phyloP scores from a whole-genome alignment of 495 filamentous ascomycete species.

The Podospora australis region DNA sequence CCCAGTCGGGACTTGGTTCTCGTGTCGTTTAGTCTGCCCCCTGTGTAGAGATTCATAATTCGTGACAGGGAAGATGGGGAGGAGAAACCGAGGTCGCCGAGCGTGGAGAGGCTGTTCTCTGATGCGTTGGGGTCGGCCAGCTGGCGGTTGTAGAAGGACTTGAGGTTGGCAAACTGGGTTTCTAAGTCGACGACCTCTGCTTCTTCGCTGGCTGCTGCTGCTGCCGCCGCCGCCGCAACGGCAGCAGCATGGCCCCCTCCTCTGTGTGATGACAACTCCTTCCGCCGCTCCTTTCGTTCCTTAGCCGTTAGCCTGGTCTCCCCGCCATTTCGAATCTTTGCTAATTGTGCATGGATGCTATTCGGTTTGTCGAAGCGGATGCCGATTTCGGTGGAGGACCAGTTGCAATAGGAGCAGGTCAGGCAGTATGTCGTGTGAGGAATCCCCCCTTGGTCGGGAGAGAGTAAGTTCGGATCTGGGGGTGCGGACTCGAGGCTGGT shows the following conservation, averaged over 20 bases:
- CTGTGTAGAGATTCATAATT: constrained; percentile 87
- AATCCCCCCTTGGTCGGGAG: constrained; percentile 27
- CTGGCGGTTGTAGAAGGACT: constrained; percentile 67
- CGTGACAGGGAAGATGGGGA: constrained; percentile 77
- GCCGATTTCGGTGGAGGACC: constrained; percentile 83
- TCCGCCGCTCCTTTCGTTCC: constrained; percentile 40
- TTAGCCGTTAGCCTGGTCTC: constrained; percentile 29
- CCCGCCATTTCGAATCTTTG: constrained; percentile 52
- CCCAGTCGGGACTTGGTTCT: constrained; percentile 60
- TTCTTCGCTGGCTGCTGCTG: constrained; percentile 4
- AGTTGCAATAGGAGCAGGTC: constrained; percentile 81
- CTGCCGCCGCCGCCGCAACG: constrained; percentile 10
- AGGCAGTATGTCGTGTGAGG: constrained; percentile 60
- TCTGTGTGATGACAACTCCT: constrained; percentile 27
- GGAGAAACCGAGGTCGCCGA: constrained; percentile 58
- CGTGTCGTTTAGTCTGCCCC: constrained; percentile 51
- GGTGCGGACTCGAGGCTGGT: constrained; percentile 54
- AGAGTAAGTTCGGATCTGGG: constrained; percentile 33
- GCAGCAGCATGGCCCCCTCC: constrained; percentile 11
- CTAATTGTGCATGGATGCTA: constrained; percentile 75
- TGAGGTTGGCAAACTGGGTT: constrained; percentile 51
- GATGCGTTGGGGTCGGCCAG: constrained; percentile 48
- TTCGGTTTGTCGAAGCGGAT: constrained; percentile 84
- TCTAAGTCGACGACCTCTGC: constrained; percentile 31
- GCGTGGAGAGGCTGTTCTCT: constrained; percentile 46